Conservation (phyloP, 2,329 filamentous ascomycete genomes). For the Diaporthe vaccinii region DNA sequence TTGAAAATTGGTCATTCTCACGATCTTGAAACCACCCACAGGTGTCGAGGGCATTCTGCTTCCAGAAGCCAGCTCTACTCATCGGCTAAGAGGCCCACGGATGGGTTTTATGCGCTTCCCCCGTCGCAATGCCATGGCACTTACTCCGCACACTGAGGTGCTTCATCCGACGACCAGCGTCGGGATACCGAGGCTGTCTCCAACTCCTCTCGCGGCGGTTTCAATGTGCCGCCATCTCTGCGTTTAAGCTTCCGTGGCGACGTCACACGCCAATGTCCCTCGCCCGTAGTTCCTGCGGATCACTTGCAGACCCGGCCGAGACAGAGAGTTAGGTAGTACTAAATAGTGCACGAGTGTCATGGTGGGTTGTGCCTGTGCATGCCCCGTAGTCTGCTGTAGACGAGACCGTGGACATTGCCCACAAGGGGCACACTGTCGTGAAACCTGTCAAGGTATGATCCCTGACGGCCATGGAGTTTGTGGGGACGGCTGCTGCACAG, state of each 20-base stretch:
- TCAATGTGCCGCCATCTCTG: background rate
- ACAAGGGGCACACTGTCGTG: background rate
- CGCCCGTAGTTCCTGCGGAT: background rate
- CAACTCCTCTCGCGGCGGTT: background rate
- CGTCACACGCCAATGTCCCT: slow-evolving; percentile 5
- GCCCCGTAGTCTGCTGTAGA: background rate
- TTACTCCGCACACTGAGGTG: slow-evolving; percentile 19
- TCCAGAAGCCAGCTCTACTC: background rate
- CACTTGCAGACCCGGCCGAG: background rate
- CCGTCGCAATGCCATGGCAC: background rate
- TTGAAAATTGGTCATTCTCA: background rate
- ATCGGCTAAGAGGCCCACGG: background rate
- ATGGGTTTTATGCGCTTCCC: background rate
- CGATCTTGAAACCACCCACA: background rate
- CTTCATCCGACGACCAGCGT: slow-evolving; percentile 2
- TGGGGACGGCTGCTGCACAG: background rate
- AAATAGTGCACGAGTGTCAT: slow-evolving; percentile 13
- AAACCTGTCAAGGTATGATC: slow-evolving; percentile 28
- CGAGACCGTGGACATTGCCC: background rate
- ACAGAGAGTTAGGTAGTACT: background rate
- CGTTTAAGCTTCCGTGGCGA: background rate
- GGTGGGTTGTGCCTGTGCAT: slow-evolving; percentile 14
- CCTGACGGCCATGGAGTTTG: slow-evolving; percentile 1
- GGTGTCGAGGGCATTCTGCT: background rate
- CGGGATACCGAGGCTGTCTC: slow-evolving; percentile 11